phyloP scores from a whole-genome alignment of 495 filamentous ascomycete species.

The Durotheca rogersii region DNA sequence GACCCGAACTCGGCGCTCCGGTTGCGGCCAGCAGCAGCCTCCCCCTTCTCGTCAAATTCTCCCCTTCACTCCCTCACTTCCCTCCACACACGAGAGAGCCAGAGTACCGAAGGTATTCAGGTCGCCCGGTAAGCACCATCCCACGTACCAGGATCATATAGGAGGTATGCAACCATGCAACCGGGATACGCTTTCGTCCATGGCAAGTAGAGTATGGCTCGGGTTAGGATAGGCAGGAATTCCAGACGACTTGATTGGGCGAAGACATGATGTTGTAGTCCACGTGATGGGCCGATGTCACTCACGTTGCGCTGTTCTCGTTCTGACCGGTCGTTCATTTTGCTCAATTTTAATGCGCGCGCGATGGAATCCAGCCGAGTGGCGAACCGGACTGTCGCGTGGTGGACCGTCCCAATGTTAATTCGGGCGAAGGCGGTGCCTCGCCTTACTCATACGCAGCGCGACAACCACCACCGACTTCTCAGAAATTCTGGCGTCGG shows the following conservation, averaged over 20 bases:
- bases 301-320: not conserved
- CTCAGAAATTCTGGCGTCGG: constrained; percentile 58
- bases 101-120: too few relatives aligned
- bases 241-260: not conserved
- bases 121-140: too few relatives aligned
- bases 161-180: constrained; percentile 3
- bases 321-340: not conserved
- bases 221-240: not conserved
- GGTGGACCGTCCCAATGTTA: not conserved
- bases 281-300: not conserved
- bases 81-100: not conserved
- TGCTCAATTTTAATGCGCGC: not conserved
- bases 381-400: not conserved
- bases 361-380: not conserved
- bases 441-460: too few relatives aligned
- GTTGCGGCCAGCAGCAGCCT: constrained; percentile 2
- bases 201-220: not conserved
- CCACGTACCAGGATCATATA: too few relatives aligned
- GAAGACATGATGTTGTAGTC: not conserved
- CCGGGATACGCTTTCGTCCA: constrained; percentile 1
- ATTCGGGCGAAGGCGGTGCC: too few relatives aligned
- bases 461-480: constrained; percentile 55
- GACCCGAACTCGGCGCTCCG: not conserved
- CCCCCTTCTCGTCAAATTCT: not conserved
- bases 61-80: not conserved